Evolutionary conservation across 2,329 filamentous ascomycete genomes (phyloP), one percentile per base, ranked within the genome.

Genomic region (Epichloe aotearoae): DNA sequence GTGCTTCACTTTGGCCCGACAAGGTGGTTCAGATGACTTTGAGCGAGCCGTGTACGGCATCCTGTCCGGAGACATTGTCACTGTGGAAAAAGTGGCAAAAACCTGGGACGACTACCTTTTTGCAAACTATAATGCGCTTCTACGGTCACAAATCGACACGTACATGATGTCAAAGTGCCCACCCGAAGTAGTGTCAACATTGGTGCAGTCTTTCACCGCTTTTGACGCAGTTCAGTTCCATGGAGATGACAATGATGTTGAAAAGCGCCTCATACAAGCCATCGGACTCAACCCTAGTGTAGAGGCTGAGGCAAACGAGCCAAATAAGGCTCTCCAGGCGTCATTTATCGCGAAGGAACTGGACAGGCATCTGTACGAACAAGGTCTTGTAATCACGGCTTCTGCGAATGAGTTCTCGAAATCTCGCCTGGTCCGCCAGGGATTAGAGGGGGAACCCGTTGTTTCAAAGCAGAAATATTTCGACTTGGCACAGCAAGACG

Each of bases 31-130:
- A 1, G 83, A 86, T 58, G 79, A 85, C 48, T 91, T 89, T 60
- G 89, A 98, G 68, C 80, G 83, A 50, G 93, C 91, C 17, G 88
- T 95, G 0, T 96, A 95, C 62, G 91, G 88, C 30, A 70, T 96
- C 12, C 74, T 98, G n/a, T 84, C 86, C 41, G 93, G 93, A 47
- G 88, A 96, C 61, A 76, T 89, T 47, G 70, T 78, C 38, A 86
- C 84, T 48, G 87, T 94, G 11, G 82, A 87, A 61, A 79, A 80
- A 56, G 81, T 91, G 39, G 89, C 87, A 62, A 75, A 78, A 47
- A 81, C 76, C 20, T 94, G 89, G 84, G 88, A 95, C 57, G 91
- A 97, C 61, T 81, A 84, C 59, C 74, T 96, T 17, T 95, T 93
- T 65, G 83, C 84, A 37, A 82, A 90, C 63, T 93, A 93, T 71